Evolutionary conservation across 2,329 filamentous ascomycete genomes (phyloP).

Genomic region (Eutypella sp.): DNA sequence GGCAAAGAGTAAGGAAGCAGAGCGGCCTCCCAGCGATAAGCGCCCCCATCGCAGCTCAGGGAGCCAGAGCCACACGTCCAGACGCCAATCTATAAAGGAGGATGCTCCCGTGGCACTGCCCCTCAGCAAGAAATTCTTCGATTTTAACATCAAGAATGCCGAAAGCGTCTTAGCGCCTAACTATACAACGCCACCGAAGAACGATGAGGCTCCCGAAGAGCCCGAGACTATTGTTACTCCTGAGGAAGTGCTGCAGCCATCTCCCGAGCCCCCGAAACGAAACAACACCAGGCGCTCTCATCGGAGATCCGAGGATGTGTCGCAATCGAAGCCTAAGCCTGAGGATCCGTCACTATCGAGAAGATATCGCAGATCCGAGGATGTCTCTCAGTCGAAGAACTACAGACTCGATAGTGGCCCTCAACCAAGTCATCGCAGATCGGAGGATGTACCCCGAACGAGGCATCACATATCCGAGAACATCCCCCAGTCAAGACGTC

Average conservation of each 20-base stretch:
- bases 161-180: conserved; percentile 27
- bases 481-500: too few relatives aligned
- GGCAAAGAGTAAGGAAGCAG: conserved; percentile 31
- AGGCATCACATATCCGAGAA: conserved; percentile 8
- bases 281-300: conserved; percentile 25
- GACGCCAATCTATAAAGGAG: conserved; percentile 21
- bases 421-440: conserved; percentile 23
- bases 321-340: conserved; percentile 13
- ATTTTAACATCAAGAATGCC: conserved; percentile 36
- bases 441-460: conserved; percentile 24
- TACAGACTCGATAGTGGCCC: too few relatives aligned
- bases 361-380: too few relatives aligned
- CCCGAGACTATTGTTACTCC: too few relatives aligned
- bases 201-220: conserved; percentile 18
- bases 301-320: conserved; percentile 24
- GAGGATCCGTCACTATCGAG: conserved; percentile 4
- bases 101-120: conserved; percentile 22
- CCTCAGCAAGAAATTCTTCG: conserved; percentile 36
- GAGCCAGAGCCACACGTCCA: conserved; percentile 36
- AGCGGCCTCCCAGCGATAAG: conserved; percentile 14
- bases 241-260: too few relatives aligned
- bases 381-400: too few relatives aligned
- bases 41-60: conserved; percentile 35
- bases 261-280: too few relatives aligned
- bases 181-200: conserved; percentile 12